These are phyloP conservation scores for Hygrocybe punicea DNA, from an alignment of 768 basidiomycete species.

Conservation along the genomic window DNA sequence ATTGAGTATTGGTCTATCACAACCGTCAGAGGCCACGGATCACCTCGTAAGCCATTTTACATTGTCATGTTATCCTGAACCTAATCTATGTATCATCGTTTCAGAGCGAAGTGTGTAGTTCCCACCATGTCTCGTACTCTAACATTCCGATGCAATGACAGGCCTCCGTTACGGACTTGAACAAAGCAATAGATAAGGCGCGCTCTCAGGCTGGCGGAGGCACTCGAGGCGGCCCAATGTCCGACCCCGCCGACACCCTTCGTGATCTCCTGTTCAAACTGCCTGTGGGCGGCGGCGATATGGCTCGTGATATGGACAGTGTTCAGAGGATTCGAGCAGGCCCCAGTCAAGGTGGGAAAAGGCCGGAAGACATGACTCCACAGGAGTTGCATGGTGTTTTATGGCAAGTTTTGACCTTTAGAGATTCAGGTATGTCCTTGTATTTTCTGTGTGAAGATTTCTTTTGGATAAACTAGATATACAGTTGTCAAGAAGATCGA, in stretches of 20 bases:
- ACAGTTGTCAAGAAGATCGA: slow-evolving; percentile 75
- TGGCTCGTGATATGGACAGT: slow-evolving; percentile 71
- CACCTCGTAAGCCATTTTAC: slow-evolving; percentile 45
- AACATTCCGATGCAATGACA: slow-evolving; percentile 29
- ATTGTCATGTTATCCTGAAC: background rate
- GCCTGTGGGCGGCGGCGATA: slow-evolving; percentile 62
- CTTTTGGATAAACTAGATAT: background rate
- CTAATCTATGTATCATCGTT: background rate
- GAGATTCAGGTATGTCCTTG: slow-evolving; percentile 60
- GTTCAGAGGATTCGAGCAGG: slow-evolving; percentile 67
- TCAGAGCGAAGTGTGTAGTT: slow-evolving; percentile 34
- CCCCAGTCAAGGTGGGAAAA: slow-evolving; percentile 58
- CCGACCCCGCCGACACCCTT: slow-evolving; percentile 46
- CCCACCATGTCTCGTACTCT: background rate
- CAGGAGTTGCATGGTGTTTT: slow-evolving; percentile 81
- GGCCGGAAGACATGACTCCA: slow-evolving; percentile 79
- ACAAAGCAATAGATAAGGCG: slow-evolving; percentile 70
- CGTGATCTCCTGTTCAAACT: slow-evolving; percentile 59
- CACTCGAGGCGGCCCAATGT: slow-evolving; percentile 33
- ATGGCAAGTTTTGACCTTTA: slow-evolving; percentile 83
- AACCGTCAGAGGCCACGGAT: slow-evolving; percentile 53
- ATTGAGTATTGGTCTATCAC: background rate
- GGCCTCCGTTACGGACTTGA: slow-evolving; percentile 86
- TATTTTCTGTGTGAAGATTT: background rate
- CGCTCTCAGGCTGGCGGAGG: slow-evolving; percentile 45